Conservation (phyloP, 305 asterid genomes). For the Ilex paraguariensis region DNA sequence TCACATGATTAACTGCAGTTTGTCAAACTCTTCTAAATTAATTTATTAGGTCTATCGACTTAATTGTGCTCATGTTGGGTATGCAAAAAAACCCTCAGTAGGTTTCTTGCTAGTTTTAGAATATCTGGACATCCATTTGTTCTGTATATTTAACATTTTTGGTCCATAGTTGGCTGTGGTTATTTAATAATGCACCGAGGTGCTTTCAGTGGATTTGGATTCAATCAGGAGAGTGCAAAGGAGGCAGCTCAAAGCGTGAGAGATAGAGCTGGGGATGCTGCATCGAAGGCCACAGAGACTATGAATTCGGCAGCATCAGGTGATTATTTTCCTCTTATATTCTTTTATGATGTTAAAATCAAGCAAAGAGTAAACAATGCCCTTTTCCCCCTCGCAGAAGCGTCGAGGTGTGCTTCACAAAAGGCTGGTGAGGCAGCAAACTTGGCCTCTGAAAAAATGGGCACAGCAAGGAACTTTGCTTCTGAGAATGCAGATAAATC, state of each 20-base stretch:
- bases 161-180: too few relatives aligned
- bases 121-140: too few relatives aligned
- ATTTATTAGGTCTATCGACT: too few relatives aligned
- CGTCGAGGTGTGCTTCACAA: conserved; percentile 44
- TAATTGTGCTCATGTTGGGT: too few relatives aligned
- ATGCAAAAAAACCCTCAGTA: too few relatives aligned
- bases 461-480: conserved; percentile 11
- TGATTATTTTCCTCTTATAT: background rate
- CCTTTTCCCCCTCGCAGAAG: conserved; percentile 18
- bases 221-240: conserved; percentile 20
- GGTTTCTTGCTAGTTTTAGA: too few relatives aligned
- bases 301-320: conserved; percentile 40
- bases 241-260: conserved; percentile 19
- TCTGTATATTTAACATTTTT: too few relatives aligned
- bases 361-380: too few relatives aligned
- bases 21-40: too few relatives aligned
- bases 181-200: too few relatives aligned
- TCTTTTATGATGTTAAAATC: background rate
- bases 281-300: conserved; percentile 32
- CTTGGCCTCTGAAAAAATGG: conserved; percentile 22
- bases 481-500: conserved; percentile 17
- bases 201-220: conserved; percentile 24
- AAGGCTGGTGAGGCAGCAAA: conserved; percentile 27
- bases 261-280: conserved; percentile 30
- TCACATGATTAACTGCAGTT: too few relatives aligned